phyloP scores from a whole-genome alignment of 306 rosid genomes.

The Mimosa bimucronata region DNA sequence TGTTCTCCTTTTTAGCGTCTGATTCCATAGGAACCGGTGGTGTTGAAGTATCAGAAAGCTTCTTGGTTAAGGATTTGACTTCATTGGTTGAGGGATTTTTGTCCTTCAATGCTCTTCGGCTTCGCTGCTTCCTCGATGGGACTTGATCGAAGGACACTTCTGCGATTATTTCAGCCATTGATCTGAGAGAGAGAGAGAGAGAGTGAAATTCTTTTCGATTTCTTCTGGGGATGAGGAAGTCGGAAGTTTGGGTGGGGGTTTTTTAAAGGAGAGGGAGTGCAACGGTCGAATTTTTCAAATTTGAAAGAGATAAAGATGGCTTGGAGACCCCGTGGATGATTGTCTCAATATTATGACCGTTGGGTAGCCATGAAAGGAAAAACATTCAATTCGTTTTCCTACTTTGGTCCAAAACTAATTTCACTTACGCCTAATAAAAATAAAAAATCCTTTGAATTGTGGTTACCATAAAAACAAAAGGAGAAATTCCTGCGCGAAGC shows the following conservation, averaged over 20 bases:
- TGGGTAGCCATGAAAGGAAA: background rate
- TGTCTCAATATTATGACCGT: constrained; percentile 44
- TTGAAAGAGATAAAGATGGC: constrained; percentile 36
- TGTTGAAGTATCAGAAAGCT: constrained; percentile 33
- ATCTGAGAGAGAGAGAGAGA: constrained; percentile 4
- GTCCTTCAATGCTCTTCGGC: constrained; percentile 69
- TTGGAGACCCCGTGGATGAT: background rate
- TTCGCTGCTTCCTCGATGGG: constrained; percentile 56
- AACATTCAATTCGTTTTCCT: background rate
- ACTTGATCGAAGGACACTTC: constrained; percentile 28
- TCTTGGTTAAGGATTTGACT: constrained; percentile 40
- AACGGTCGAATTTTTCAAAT: constrained; percentile 74
- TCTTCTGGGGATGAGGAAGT: background rate
- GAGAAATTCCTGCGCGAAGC: too few relatives aligned
- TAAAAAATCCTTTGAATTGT: too few relatives aligned
- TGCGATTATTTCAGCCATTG: constrained; percentile 56
- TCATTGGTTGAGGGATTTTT: constrained; percentile 53
- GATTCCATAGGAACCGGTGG: constrained; percentile 18
- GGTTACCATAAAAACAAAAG: too few relatives aligned
- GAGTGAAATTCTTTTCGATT: background rate
- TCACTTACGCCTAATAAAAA: too few relatives aligned
- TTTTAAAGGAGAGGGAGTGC: constrained; percentile 35
- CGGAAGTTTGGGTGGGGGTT: background rate
- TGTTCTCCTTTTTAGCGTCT: constrained; percentile 50
- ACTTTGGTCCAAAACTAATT: too few relatives aligned